These are phyloP conservation scores for Alternaria triticina DNA, from an alignment of 2,329 filamentous ascomycete genomes.

Conservation along the genomic window DNA sequence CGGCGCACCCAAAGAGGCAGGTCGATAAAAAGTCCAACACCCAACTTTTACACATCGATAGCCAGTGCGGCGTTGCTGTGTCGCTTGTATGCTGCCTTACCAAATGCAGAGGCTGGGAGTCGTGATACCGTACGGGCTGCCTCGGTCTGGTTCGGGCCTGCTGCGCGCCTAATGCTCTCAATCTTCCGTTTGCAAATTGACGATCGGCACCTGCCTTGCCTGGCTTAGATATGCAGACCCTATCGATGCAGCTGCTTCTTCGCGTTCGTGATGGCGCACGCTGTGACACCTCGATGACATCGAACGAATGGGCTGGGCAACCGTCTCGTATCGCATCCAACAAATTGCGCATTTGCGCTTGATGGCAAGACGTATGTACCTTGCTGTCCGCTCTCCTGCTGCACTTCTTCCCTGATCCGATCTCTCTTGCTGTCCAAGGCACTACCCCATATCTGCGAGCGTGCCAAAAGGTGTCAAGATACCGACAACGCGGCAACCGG, in stretches of 20 bases:
- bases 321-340: background rate
- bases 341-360: background rate
- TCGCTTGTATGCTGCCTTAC: background rate
- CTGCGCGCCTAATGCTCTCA: background rate
- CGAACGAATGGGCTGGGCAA: background rate
- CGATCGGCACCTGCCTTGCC: constrained; percentile 13
- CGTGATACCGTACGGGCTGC: background rate
- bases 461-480: background rate
- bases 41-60: constrained; percentile 1
- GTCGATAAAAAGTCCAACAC: constrained; percentile 11
- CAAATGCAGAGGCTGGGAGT: background rate
- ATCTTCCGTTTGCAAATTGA: background rate
- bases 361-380: background rate
- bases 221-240: constrained; percentile 2
- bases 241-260: background rate
- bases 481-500: background rate
- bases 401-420: background rate
- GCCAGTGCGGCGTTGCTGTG: background rate
- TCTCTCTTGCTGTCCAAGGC: background rate
- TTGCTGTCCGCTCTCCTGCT: background rate
- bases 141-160: constrained; percentile 4
- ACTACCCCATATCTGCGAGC: background rate
- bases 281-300: background rate
- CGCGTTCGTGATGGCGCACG: background rate
- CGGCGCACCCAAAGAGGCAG: constrained; percentile 22